A percentile compares a stretch with the other conserved stretches of the same genome.
Conservation (phyloP, 306 rosid species). For the Quercus mongolica region DNA sequence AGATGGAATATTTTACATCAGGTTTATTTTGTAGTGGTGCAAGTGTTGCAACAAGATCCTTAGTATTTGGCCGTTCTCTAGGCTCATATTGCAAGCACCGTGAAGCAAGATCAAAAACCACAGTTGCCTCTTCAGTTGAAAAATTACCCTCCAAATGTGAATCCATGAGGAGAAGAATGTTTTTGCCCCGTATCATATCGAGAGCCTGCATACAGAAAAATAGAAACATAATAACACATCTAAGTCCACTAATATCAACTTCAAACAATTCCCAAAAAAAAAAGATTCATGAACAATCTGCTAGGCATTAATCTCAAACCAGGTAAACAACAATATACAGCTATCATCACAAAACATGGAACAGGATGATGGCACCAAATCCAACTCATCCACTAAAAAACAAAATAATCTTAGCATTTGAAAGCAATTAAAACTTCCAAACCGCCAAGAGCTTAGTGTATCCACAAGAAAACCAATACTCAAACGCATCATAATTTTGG, state of each 20-base stretch:
- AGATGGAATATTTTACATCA: slow-evolving; percentile 34
- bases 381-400: background rate
- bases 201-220: slow-evolving; percentile 51
- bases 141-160: slow-evolving; percentile 85
- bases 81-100: slow-evolving; percentile 76
- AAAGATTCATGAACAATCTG: background rate
- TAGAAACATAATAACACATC: background rate
- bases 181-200: slow-evolving; percentile 74
- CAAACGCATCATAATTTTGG: background rate
- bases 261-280: background rate
- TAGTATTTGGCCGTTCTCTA: slow-evolving; percentile 63
- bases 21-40: slow-evolving; percentile 59
- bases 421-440: background rate
- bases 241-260: background rate
- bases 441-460: background rate
- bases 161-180: slow-evolving; percentile 71
- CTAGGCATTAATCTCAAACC: no score
- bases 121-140: slow-evolving; percentile 71
- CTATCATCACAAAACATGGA: no score
- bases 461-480: background rate
- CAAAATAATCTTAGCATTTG: background rate
- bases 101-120: slow-evolving; percentile 74
- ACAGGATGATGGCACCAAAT: no score
- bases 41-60: slow-evolving; percentile 58
- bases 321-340: no score